These are phyloP conservation scores for Skeletonema menzelii DNA, from an alignment of 108 stramenopile genomes.

Conservation along the genomic window DNA sequence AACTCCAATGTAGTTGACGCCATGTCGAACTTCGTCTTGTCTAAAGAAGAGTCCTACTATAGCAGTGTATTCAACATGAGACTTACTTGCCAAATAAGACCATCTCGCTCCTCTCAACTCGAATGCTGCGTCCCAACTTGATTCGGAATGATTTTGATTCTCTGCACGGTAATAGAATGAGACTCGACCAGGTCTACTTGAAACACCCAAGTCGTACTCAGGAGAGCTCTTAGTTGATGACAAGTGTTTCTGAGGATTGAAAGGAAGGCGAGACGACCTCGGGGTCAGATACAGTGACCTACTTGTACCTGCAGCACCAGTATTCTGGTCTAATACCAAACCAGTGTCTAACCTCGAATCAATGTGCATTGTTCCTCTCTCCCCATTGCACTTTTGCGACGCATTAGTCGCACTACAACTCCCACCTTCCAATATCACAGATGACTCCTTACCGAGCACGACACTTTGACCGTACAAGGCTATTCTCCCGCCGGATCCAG, in stretches of 20 bases:
- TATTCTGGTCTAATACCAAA: conserved; percentile 26
- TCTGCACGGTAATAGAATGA: conserved; percentile 31
- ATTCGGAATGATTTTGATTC: conserved; percentile 9
- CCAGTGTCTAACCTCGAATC: conserved; percentile 18
- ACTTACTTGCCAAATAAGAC: conserved; percentile 33
- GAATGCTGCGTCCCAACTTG: conserved; percentile 44
- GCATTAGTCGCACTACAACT: conserved; percentile 7
- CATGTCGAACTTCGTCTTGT: conserved; percentile 38
- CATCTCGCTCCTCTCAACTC: conserved; percentile 44
- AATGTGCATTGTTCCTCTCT: conserved; percentile 26
- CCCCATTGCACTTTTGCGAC: conserved; percentile 27
- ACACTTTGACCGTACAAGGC: conserved; percentile 69
- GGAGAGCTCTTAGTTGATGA: conserved; percentile 33
- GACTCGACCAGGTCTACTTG: conserved; percentile 26
- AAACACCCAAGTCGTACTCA: conserved; percentile 32
- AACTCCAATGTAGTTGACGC: conserved; percentile 51
- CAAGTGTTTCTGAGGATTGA: conserved; percentile 14
- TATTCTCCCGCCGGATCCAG: conserved; percentile 78
- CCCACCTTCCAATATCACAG: conserved; percentile 24
- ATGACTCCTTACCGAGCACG: conserved; percentile 13
- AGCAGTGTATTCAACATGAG: conserved; percentile 23
- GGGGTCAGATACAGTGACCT: conserved; percentile 34
- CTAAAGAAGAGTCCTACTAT: conserved; percentile 63
- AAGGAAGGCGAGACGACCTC: conserved; percentile 7
- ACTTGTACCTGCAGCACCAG: conserved; percentile 42